Evolutionary conservation across 139 green algal species (phyloP), one percentile per base, ranked within the genome.

Genomic region (Tetradesmus lagerheimii): DNA sequence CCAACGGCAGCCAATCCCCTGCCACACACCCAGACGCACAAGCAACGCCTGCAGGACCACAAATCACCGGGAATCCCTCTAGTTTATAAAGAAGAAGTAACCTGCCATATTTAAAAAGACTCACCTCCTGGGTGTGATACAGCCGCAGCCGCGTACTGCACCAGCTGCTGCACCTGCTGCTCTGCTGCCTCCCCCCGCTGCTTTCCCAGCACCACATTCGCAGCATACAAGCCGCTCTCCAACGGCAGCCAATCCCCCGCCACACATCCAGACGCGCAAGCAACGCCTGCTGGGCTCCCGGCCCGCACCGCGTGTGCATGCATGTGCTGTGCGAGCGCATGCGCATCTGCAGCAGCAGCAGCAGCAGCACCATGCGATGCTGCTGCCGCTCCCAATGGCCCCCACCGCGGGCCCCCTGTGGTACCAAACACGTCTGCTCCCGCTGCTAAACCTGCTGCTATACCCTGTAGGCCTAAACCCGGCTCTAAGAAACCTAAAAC

Each of bases 221-320:
- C 79, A 0, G 93, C 93, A 64, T 96, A 97, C 41, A 97, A 77
- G 6, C 80, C 85, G 47, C 90, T 93, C 90, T 97, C 95, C 29
- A 95, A 80, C 50, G 83, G 67, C 62, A 92, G 38, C 90, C 90
- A 92, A 25, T 71, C 53, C 2, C 71, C 75, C 38, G 57, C 20
- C 37, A 34, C 37, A 66, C 16, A 5, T 18, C 85, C 67, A 1
- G 38, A 53, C 15, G 31, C 67, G 29, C 43, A 29, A 2, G 20
- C 67, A 47, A 62, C 37, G 71, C 45, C 86, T 41, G 77, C 8
- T 29, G 31, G 39, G 57, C 62, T 29, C 9, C 25, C 4, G 87
- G 66, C 88, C 89, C 41, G 2, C n/a, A 27, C 8, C 86, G 39
- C 66, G 77, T 62, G 47, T 14, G 12, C 47, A 62, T 62, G 12